Conservation (phyloP, 768 basidiomycete species). For the Tulasnella sp. region DNA sequence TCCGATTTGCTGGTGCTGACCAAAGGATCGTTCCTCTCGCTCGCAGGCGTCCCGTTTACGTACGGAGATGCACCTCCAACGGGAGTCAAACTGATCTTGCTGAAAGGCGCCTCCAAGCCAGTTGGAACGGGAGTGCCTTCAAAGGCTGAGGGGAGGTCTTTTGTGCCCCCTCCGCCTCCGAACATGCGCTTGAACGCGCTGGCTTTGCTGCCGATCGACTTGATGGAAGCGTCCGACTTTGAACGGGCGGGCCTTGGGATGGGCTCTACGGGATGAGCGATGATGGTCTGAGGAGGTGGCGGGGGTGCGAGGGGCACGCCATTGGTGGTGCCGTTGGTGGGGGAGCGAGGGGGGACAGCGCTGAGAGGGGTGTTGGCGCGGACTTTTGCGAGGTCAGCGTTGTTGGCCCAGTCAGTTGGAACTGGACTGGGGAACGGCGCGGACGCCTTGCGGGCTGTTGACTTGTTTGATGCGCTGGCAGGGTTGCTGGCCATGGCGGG, state of each 20-base stretch:
- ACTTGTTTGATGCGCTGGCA: constrained; percentile 12
- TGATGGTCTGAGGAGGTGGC: background rate
- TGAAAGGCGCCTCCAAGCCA: background rate
- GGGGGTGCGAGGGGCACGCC: constrained; percentile 11
- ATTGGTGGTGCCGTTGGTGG: background rate
- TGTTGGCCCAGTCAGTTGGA: constrained; percentile 18
- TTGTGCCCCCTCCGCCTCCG: constrained; percentile 9
- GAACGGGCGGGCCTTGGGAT: constrained; percentile 11
- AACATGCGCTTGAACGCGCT: constrained; percentile 28
- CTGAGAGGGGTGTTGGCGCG: constrained; percentile 24
- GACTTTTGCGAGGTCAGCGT: constrained; percentile 22
- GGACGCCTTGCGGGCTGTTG: constrained; percentile 14
- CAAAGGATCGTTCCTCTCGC: constrained; percentile 11
- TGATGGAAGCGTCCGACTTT: constrained; percentile 24
- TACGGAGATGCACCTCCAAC: background rate
- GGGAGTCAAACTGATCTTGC: constrained; percentile 11
- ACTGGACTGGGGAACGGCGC: constrained; percentile 23
- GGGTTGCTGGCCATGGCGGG: background rate
- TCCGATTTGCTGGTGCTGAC: background rate
- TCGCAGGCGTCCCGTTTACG: constrained; percentile 13
- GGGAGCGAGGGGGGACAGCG: background rate
- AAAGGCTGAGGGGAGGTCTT: constrained; percentile 2
- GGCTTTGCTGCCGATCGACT: constrained; percentile 11
- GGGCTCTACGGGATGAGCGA: constrained; percentile 13
- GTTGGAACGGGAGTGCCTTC: background rate